Evolutionary conservation across 78 protist genomes (phyloP), one percentile per base, ranked within the genome.

Genomic region (Diacronema lutheri): DNA sequence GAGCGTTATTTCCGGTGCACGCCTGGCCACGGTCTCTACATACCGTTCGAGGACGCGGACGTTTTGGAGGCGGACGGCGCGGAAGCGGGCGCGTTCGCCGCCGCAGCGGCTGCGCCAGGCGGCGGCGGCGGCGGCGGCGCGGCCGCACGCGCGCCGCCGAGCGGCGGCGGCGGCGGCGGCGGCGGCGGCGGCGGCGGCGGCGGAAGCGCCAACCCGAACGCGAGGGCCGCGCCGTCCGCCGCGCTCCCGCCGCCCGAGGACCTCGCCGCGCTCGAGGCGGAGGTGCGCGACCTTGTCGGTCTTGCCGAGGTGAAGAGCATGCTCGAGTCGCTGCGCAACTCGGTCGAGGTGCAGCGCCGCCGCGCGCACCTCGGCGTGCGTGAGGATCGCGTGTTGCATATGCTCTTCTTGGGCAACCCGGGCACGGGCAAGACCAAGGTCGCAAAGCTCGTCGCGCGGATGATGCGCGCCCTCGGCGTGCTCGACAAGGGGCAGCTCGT

Each of bases 341-440:
- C 44, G 31, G 50, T 55, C 31, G 65, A 4, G 26, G 71, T 61
- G 13, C 68, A 61, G 68, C 29, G 33, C 33, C 29, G 68, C 10
- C 68, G 68, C 33, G 26, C 68, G 38, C 29, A 25, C 33, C 68
- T 61, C 68, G 68, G 68, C 29, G 64, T 81, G 41, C 23, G 61
- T 19, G 55, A 61, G 33, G 66, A 64, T n/a, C 87, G 76, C 62
- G 71, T 33, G 33, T 5, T 83, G 37, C 60, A 83, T 80, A 83
- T 83, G 87, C 65, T 83, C 58, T 83, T 83, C 69, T 71, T 83
- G 29, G 87, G 87, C 38, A 57, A 44, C 19, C 81, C 87, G 0
- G 87, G 87, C 46, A 83, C 87, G 31, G 87, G 87, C 56, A 83
- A 83, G 69, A 83, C 87, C 12, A 68, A 56, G 31, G 76, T 83